Percentiles rank a stretch among this genome's conserved stretches.
These are phyloP conservation scores for Vitis cinerea DNA, from an alignment of 164 flowering plant species.

Conservation along the genomic window DNA sequence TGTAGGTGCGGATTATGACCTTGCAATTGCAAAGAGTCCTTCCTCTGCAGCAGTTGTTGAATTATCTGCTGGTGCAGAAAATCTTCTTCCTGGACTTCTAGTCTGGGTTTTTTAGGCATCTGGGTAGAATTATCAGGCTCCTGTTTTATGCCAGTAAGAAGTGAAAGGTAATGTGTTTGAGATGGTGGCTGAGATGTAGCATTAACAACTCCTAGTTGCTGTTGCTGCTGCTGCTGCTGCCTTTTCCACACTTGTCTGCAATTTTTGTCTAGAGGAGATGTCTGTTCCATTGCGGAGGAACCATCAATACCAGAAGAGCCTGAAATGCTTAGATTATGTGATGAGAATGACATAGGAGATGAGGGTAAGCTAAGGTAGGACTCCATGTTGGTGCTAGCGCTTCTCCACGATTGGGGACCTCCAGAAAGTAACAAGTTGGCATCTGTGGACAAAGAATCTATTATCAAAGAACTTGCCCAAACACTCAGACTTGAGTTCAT, in stretches of 20 bases:
- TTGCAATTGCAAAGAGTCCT: conserved; percentile 64
- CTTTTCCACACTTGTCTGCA: conserved; percentile 49
- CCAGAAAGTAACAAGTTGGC: conserved; percentile 92
- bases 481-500: conserved; percentile 86
- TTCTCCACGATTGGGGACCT: conserved; percentile 89
- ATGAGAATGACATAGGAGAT: conserved; percentile 90
- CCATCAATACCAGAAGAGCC: conserved; percentile 85
- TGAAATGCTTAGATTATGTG: conserved; percentile 83
- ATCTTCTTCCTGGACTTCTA: conserved; percentile 86
- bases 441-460: conserved; percentile 42
- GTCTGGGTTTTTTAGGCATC: conserved; percentile 76
- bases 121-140: conserved; percentile 59
- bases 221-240: conserved; percentile 45
- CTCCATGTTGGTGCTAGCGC: conserved; percentile 83
- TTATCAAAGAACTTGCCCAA: conserved; percentile 87
- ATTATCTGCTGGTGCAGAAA: conserved; percentile 73
- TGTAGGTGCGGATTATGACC: conserved; percentile 79
- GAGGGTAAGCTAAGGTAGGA: conserved; percentile 80
- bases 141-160: conserved; percentile 41
- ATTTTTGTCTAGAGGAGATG: conserved; percentile 62
- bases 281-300: conserved; percentile 62
- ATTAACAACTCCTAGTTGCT: conserved; percentile 47
- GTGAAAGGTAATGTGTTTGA: conserved; percentile 49
- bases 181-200: conserved; percentile 68
- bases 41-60: conserved; percentile 79